phyloP scores from a whole-genome alignment of 495 filamentous ascomycete genomes.

The Physcia stellaris region DNA sequence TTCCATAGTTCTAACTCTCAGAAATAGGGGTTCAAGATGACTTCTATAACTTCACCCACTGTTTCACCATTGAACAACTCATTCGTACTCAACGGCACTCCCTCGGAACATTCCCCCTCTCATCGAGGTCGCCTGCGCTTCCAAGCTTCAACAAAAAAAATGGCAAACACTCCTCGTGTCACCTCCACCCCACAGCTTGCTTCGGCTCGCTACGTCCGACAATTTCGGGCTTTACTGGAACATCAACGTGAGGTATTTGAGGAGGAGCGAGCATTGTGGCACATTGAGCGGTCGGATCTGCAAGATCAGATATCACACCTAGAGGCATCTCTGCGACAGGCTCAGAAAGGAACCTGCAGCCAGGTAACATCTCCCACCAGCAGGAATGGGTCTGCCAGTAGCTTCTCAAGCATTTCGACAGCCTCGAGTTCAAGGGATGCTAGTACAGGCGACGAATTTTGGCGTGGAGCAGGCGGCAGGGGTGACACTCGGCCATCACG shows the following conservation, averaged over 20 bases:
- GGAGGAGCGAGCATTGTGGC: conserved; percentile 13
- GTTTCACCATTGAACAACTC: neutral
- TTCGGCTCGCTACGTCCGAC: conserved; percentile 9
- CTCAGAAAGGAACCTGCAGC: conserved; percentile 1
- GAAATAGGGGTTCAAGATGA: too few species aligned
- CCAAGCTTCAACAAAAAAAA: conserved; percentile 2
- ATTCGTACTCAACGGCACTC: neutral
- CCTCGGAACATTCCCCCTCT: conserved; percentile 1
- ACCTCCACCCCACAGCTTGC: neutral
- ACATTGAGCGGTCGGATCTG: conserved; percentile 9
- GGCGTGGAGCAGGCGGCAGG: conserved; percentile 9
- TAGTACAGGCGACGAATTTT: conserved; percentile 10
- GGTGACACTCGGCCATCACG: conserved; percentile 8
- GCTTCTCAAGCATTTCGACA: conserved; percentile 1
- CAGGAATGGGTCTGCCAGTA: neutral
- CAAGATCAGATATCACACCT: conserved; percentile 9
- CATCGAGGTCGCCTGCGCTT: conserved; percentile 5
- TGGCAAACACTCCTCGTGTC: neutral
- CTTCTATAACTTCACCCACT: too few species aligned
- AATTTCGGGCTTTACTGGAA: conserved; percentile 10
- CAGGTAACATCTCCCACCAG: neutral
- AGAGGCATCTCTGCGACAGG: conserved; percentile 6
- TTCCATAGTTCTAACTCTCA: too few species aligned
- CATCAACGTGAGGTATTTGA: conserved; percentile 10
- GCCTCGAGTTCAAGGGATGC: neutral